Evolutionary conservation across 305 asterid species (phyloP).

Genomic region (Fraxinus velutina): DNA sequence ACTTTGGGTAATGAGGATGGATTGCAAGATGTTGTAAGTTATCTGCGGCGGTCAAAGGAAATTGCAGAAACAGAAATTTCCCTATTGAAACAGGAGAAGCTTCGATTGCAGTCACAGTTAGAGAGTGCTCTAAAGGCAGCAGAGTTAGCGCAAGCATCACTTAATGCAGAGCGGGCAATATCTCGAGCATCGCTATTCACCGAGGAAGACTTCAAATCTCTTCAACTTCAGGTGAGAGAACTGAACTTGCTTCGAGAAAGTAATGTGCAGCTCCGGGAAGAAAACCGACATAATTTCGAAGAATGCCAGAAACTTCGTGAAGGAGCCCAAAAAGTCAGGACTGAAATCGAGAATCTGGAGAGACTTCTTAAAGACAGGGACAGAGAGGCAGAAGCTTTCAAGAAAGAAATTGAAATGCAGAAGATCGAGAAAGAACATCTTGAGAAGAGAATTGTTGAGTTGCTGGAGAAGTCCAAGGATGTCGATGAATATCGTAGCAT

Average conservation of each 20-base stretch:
- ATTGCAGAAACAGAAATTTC: constrained; percentile 90
- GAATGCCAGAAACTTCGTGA: constrained; percentile 92
- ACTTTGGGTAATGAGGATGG: constrained; percentile 62
- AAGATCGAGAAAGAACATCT: constrained; percentile 51
- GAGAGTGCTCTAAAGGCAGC: constrained; percentile 76
- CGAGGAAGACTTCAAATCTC: constrained; percentile 74
- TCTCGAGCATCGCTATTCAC: constrained; percentile 54
- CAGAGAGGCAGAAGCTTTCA: constrained; percentile 55
- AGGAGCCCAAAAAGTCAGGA: constrained; percentile 46
- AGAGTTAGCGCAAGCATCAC: constrained; percentile 68
- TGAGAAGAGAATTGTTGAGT: constrained; percentile 60
- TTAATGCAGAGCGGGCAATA: constrained; percentile 58
- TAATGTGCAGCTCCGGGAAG: constrained; percentile 90
- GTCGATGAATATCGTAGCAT: constrained; percentile 66
- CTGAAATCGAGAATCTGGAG: constrained; percentile 61
- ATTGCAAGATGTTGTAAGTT: constrained; percentile 69
- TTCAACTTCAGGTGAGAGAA: constrained; percentile 87
- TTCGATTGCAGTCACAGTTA: constrained; percentile 81
- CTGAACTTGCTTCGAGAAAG: constrained; percentile 89
- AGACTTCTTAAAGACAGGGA: constrained; percentile 52
- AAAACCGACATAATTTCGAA: constrained; percentile 75
- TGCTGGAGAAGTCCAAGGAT: constrained; percentile 62
- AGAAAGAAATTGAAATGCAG: constrained; percentile 52
- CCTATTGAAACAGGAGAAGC: constrained; percentile 77
- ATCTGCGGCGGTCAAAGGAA: constrained; percentile 88